These are phyloP conservation scores for Botrytis cinerea DNA, from an alignment of 2,329 filamentous ascomycete species.

Conservation along the genomic window DNA sequence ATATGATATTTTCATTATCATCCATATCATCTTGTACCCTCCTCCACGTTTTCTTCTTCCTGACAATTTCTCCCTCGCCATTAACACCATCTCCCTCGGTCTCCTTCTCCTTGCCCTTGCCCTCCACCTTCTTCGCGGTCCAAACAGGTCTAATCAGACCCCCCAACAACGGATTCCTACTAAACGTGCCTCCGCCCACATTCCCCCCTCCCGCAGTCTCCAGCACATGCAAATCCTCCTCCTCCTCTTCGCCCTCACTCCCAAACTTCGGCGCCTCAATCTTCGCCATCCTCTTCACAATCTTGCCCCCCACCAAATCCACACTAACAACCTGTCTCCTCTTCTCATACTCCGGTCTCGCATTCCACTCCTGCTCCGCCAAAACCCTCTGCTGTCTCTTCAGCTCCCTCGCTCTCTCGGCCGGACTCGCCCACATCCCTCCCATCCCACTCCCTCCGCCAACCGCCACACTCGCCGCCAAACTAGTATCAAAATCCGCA, in stretches of 20 bases:
- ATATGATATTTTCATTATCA: conserved; percentile 46
- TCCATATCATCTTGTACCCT: conserved; percentile 46
- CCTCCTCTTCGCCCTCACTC: conserved; percentile 34
- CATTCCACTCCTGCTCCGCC: conserved; percentile 68
- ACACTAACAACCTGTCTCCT: conserved; percentile 67
- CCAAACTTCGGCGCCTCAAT: conserved; percentile 34
- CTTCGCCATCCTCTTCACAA: conserved; percentile 45
- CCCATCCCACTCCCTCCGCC: conserved; percentile 41
- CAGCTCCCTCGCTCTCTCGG: conserved; percentile 66
- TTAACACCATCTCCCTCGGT: conserved; percentile 27
- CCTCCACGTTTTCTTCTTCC: conserved; percentile 43
- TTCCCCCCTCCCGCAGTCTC: conserved; percentile 28
- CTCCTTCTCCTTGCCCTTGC: conserved; percentile 33
- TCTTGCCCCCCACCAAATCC: conserved; percentile 64
- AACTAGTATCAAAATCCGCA: conserved; percentile 63
- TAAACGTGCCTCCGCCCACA: conserved; percentile 39
- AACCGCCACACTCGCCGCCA: conserved; percentile 35
- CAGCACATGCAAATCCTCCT: conserved; percentile 26
- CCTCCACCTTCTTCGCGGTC: conserved; percentile 36
- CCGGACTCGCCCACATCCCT: conserved; percentile 65
- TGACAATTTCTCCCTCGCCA: conserved; percentile 23
- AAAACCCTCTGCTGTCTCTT: conserved; percentile 70
- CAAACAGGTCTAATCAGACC: conserved; percentile 43
- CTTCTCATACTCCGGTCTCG: conserved; percentile 71
- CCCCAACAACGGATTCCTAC: conserved; percentile 42